phyloP scores from a whole-genome alignment of 768 basidiomycete species.

The Hypholoma fasciculare region DNA sequence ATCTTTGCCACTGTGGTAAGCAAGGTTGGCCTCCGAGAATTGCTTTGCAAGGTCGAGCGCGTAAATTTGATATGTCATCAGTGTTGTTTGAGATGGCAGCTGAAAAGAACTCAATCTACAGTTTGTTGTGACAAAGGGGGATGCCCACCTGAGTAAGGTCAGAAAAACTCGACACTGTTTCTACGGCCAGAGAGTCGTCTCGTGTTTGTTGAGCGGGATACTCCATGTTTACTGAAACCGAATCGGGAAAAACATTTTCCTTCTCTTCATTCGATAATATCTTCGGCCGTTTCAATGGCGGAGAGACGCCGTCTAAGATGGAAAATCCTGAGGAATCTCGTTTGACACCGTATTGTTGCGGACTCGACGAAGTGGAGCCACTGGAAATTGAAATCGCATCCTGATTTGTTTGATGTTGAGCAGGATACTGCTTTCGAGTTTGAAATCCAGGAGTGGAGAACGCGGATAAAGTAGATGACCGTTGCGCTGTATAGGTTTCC shows the following conservation, averaged over 20 bases:
- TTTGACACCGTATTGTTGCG: slow-evolving; percentile 29
- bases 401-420: slow-evolving; percentile 15
- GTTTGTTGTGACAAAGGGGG: neutral
- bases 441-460: slow-evolving; percentile 49
- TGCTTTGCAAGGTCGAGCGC: slow-evolving; percentile 32
- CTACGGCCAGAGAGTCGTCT: neutral
- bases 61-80: slow-evolving; percentile 28
- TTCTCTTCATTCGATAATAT: slow-evolving; percentile 27
- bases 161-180: neutral
- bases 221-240: slow-evolving; percentile 6
- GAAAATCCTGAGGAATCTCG: slow-evolving; percentile 41
- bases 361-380: slow-evolving; percentile 34
- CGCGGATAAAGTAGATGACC: slow-evolving; percentile 28
- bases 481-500: slow-evolving; percentile 13
- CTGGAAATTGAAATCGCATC: slow-evolving; percentile 37
- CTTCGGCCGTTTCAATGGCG: slow-evolving; percentile 33
- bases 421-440: slow-evolving; percentile 5
- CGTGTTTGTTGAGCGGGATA: neutral
- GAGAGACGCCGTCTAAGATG: slow-evolving; percentile 29
- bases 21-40: slow-evolving; percentile 24
- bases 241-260: slow-evolving; percentile 30
- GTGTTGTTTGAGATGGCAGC: slow-evolving; percentile 27
- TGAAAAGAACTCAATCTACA: slow-evolving; percentile 11
- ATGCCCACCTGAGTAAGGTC: slow-evolving; percentile 13
- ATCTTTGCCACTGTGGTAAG: slow-evolving; percentile 23